These are phyloP conservation scores for Rutstroemia sp. DNA, from an alignment of 2,329 filamentous ascomycete species.

Conservation along the genomic window DNA sequence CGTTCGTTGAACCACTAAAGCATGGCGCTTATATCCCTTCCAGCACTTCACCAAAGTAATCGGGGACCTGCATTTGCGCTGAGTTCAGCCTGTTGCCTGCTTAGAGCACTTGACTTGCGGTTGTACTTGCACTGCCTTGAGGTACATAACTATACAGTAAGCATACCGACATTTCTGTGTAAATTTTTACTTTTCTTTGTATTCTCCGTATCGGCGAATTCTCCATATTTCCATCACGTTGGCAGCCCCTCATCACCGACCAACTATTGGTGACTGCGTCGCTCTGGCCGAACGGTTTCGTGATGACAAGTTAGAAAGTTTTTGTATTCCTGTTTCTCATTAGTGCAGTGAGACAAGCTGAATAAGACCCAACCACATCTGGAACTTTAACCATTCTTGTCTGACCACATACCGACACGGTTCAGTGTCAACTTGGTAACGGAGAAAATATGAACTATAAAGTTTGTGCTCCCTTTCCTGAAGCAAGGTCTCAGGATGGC, in stretches of 20 bases:
- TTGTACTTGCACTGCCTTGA: not conserved
- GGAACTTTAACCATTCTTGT: not conserved
- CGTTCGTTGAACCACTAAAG: conserved; percentile 1
- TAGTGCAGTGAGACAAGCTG: conserved; percentile 5
- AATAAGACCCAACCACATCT: not conserved
- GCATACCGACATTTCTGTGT: no score
- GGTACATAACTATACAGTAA: no score
- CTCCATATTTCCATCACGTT: not conserved
- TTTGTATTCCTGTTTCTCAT: not conserved
- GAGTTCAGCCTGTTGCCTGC: not conserved
- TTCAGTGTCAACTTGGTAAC: not conserved
- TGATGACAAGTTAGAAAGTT: not conserved
- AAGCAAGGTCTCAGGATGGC: not conserved
- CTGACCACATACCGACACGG: not conserved
- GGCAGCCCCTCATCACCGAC: not conserved
- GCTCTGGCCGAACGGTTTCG: not conserved
- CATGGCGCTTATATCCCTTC: not conserved
- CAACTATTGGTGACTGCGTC: no score
- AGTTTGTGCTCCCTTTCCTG: conserved; percentile 5
- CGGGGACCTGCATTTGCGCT: conserved; percentile 2
- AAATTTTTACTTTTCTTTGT: not conserved
- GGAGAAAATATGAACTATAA: conserved; percentile 8
- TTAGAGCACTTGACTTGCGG: not conserved
- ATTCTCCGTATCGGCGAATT: conserved; percentile 9
- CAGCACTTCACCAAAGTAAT: not conserved